phyloP scores from a whole-genome alignment of 106 monocot genomes.

The Acorus gramineus region DNA sequence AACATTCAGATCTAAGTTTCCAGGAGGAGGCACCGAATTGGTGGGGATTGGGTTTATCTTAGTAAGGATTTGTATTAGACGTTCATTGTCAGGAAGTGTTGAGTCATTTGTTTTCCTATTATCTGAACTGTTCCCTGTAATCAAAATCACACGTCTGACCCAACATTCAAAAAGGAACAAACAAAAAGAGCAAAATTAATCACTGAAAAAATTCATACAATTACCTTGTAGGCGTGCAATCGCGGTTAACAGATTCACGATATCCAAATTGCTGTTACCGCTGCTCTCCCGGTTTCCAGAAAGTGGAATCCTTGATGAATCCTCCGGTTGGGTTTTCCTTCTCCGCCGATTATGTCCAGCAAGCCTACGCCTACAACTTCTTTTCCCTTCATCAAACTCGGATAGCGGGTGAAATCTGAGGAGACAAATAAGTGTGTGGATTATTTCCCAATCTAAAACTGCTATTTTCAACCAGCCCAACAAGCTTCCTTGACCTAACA shows the following conservation, averaged over 20 bases:
- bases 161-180: background rate
- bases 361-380: constrained; percentile 85
- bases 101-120: constrained; percentile 24
- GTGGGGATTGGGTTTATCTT: constrained; percentile 45
- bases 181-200: background rate
- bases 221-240: constrained; percentile 74
- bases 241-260: constrained; percentile 49
- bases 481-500: no score
- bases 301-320: constrained; percentile 40
- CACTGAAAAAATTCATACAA: background rate
- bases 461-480: no score
- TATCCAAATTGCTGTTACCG: constrained; percentile 43
- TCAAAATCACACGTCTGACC: background rate
- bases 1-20: constrained; percentile 76
- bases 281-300: constrained; percentile 44
- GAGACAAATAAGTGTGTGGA: background rate
- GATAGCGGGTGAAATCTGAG: constrained; percentile 79
- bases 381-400: constrained; percentile 97
- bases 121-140: constrained; percentile 38
- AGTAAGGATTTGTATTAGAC: constrained; percentile 55
- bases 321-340: constrained; percentile 84
- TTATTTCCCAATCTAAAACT: no score
- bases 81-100: constrained; percentile 45
- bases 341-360: constrained; percentile 89
- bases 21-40: constrained; percentile 17